Evolutionary conservation across 441 rosid species (phyloP).

Genomic region (Populus hybrid): DNA sequence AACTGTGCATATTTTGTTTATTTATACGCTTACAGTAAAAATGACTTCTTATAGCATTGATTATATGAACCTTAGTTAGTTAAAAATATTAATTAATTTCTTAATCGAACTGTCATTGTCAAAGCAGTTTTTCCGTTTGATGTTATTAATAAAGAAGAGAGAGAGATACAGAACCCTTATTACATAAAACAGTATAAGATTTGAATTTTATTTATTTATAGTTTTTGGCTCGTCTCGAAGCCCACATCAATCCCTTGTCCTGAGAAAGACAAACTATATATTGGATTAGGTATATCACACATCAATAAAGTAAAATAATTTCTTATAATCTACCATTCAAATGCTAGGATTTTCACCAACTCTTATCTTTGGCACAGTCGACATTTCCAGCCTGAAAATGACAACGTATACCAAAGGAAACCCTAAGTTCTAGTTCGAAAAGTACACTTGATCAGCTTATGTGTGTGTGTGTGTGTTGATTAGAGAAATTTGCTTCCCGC

Average conservation of each 20-base stretch:
- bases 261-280: not conserved
- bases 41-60: not conserved
- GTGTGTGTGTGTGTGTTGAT: not conserved
- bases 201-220: slow-evolving; percentile 5
- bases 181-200: not conserved
- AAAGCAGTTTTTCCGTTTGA: slow-evolving; percentile 2
- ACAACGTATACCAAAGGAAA: slow-evolving; percentile 4
- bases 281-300: slow-evolving; percentile 40
- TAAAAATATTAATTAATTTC: not conserved
- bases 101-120: slow-evolving; percentile 20
- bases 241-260: slow-evolving; percentile 12
- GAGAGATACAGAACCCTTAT: not conserved
- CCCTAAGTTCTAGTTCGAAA: slow-evolving; percentile 2
- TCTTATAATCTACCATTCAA: not conserved
- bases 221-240: not conserved
- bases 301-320: slow-evolving; percentile 15
- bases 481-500: not conserved
- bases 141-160: not conserved
- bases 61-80: not conserved
- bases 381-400: slow-evolving; percentile 16
- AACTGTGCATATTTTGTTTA: not conserved
- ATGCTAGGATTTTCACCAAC: not conserved
- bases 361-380: not conserved
- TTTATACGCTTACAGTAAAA: not conserved
- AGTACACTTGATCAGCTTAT: not conserved